Evolutionary conservation across 768 basidiomycete genomes (phyloP), one percentile per base, ranked within the genome.

Genomic region (Mycena albidolilacea): DNA sequence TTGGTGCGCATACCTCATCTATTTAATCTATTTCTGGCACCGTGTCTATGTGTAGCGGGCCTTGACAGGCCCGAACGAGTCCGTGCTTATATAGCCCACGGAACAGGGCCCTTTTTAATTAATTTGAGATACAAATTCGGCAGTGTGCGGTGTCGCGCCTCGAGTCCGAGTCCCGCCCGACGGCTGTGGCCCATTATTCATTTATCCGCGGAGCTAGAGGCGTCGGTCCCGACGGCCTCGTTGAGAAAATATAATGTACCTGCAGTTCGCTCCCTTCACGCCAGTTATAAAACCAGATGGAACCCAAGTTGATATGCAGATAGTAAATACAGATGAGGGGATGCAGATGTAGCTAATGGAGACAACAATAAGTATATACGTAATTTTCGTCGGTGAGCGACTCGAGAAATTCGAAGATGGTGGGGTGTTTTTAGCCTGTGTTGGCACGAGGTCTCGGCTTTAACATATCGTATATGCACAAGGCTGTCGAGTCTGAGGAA

Each of bases 391-490:
- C 60, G 23, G 43, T 6, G 15, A 52, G 59, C 58, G 70, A 46
- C 64, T 50, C 54, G 70, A 58, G 21, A 21, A 37, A 60, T 55
- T 48, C 2, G 15, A 23, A 35, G 50, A 19, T n/a, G 23, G 37
- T 43, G 43, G 23, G 71, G 23, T 71, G 64, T 37, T 30, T 60
- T 65, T 21, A 70, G 64, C 63, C 59, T 61, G 37, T 64, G n/a
- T 17, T 7, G 70, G 64, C 70, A 54, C 64, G 64, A 59, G 62
- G 67, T 72, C 71, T 6, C 75, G 54, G 75, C 75, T 76, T 73
- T 76, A 76, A 76, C 75, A 76, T 76, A 76, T 76, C 75, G 75
- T 21, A 65, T 21, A 65, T 72, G 66, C 64, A 62, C 69, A 63
- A 65, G 70, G 67, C 60, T n/a, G 17, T 75, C 71, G 71, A 72